Evolutionary conservation across 306 rosid genomes (phyloP).

Genomic region (Prunus dulcis): DNA sequence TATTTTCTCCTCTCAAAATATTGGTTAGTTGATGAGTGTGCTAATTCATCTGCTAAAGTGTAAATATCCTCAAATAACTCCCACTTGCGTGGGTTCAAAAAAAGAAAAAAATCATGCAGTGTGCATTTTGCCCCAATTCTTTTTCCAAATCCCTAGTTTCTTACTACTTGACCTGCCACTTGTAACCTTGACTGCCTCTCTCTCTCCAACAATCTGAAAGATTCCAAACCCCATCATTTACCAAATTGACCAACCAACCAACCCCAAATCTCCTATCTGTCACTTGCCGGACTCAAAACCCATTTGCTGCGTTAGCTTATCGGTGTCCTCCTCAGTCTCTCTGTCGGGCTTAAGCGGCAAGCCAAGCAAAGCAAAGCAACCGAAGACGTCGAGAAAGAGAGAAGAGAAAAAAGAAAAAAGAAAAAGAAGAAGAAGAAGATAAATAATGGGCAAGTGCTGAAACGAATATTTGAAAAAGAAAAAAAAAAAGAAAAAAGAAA

Average conservation of each 20-base stretch:
- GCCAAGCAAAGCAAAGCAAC: neutral
- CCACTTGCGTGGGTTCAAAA: no score
- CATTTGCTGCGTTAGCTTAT: neutral
- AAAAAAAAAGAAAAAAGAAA: neutral
- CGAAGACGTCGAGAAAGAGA: neutral
- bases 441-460: neutral
- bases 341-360: no score
- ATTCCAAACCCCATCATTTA: neutral
- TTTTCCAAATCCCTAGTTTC: neutral
- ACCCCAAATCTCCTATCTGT: neutral
- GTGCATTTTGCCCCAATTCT: no score
- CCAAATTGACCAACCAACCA: neutral
- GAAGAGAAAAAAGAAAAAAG: neutral
- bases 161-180: neutral
- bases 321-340: neutral
- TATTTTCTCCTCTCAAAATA: no score
- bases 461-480: neutral
- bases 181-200: neutral
- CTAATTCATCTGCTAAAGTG: no score
- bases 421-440: neutral
- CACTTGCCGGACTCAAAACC: neutral
- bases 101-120: no score
- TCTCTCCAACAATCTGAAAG: neutral
- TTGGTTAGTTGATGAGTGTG: no score
- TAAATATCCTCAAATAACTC: no score